Evolutionary conservation across 768 basidiomycete genomes (phyloP).

Genomic region (Dacryopinax primogenitus): DNA sequence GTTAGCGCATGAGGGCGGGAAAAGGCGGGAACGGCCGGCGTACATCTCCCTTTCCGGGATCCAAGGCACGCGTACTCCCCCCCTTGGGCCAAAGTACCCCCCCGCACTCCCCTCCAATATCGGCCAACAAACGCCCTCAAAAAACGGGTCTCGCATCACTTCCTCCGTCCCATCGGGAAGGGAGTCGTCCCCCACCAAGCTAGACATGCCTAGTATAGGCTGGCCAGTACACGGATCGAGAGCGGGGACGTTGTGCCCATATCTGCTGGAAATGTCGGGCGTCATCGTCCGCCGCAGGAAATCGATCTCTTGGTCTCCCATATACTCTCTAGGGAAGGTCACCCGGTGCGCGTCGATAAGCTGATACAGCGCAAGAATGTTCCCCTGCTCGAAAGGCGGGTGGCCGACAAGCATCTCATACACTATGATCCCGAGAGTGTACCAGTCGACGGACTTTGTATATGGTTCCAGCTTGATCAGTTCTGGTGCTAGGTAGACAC

Average conservation of each 20-base stretch:
- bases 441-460: conserved; percentile 97
- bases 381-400: conserved; percentile 20
- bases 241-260: neutral
- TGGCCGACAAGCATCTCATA: conserved; percentile 94
- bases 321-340: conserved; percentile 20
- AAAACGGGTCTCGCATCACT: conserved; percentile 5
- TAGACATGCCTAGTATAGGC: neutral
- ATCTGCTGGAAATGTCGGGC: neutral
- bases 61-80: conserved; percentile 1
- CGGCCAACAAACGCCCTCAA: neutral
- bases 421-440: conserved; percentile 89
- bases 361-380: neutral
- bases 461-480: conserved; percentile 40
- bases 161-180: neutral
- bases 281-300: neutral
- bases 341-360: neutral
- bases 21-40: neutral
- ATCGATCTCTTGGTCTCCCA: neutral
- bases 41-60: neutral
- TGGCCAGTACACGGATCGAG: neutral
- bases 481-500: conserved; percentile 95
- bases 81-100: neutral
- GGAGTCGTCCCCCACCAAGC: neutral
- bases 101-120: neutral
- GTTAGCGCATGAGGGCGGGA: neutral